These are phyloP conservation scores for Sonneratia caseolaris DNA, from an alignment of 345 rosid genomes.

Conservation along the genomic window DNA sequence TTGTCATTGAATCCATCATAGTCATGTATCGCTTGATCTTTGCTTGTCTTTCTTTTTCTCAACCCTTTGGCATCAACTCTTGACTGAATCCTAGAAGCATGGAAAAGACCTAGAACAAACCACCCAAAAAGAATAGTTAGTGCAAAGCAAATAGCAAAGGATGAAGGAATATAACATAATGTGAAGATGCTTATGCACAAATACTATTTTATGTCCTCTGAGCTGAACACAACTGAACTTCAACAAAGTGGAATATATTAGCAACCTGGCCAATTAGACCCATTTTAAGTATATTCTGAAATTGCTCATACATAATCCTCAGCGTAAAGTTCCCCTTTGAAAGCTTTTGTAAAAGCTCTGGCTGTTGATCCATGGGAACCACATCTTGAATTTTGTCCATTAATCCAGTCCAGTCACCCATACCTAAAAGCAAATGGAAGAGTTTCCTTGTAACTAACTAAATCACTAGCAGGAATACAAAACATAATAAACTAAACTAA, in stretches of 20 bases:
- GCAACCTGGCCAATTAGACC: slow-evolving; percentile 83
- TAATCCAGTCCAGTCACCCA: slow-evolving; percentile 94
- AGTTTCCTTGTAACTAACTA: neutral
- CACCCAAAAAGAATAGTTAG: neutral
- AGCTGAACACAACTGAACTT: neutral
- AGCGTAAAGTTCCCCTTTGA: slow-evolving; percentile 79
- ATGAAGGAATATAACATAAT: neutral
- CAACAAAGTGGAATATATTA: slow-evolving; percentile 6
- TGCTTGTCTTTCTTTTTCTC: slow-evolving; percentile 88
- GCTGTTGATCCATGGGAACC: slow-evolving; percentile 93
- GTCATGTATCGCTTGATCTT: slow-evolving; percentile 91
- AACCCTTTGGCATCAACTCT: slow-evolving; percentile 90
- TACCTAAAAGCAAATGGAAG: slow-evolving; percentile 31
- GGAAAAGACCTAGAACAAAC: slow-evolving; percentile 51
- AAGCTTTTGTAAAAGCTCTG: slow-evolving; percentile 89
- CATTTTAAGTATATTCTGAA: slow-evolving; percentile 77
- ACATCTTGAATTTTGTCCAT: slow-evolving; percentile 94
- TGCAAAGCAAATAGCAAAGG: neutral
- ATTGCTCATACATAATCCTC: slow-evolving; percentile 88
- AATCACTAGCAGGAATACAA: neutral
- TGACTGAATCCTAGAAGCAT: slow-evolving; percentile 84
- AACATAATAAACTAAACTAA: neutral
- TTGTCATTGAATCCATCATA: slow-evolving; percentile 97
- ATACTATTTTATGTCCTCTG: neutral
- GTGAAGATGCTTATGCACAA: neutral